Percentiles rank a stretch among this genome's conserved stretches.
phyloP scores from a whole-genome alignment of 164 flowering plant genomes.

The Aristolochia californica region DNA sequence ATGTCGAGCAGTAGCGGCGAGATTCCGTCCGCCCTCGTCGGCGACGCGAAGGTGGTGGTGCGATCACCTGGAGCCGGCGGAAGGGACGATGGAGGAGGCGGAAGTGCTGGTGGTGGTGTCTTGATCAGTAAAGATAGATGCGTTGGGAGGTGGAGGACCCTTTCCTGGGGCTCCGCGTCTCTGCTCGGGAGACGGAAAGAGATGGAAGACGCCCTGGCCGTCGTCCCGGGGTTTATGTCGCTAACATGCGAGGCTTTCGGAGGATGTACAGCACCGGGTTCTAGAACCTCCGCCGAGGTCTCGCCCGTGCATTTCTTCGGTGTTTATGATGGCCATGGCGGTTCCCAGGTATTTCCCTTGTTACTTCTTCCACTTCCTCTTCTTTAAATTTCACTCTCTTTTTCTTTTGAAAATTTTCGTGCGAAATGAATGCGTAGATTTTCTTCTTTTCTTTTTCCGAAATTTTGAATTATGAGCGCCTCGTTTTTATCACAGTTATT shows the following conservation, averaged over 20 bases:
- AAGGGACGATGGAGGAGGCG: not conserved
- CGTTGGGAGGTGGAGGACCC: conserved; percentile 34
- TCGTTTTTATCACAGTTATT: too few species aligned
- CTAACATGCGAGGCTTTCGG: conserved; percentile 41
- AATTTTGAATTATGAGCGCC: too few species aligned
- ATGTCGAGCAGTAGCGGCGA: conserved; percentile 30
- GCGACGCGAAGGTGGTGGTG: conserved; percentile 1
- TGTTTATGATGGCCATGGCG: conserved; percentile 85
- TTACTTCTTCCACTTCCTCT: not conserved
- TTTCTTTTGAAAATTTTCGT: not conserved
- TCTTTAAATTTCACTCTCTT: not conserved
- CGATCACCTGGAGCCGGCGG: not conserved
- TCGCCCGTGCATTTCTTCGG: conserved; percentile 66
- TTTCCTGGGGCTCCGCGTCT: conserved; percentile 47
- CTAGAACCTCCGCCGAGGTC: conserved; percentile 29
- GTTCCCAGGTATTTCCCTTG: conserved; percentile 43
- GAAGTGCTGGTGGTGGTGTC: conserved; percentile 5
- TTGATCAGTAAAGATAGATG: conserved; percentile 24
- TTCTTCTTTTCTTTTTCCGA: too few species aligned
- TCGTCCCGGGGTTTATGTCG: conserved; percentile 43
- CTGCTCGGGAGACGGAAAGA: conserved; percentile 55
- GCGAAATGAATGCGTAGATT: too few species aligned
- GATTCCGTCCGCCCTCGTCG: conserved; percentile 17
- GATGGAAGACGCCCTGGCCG: conserved; percentile 71
- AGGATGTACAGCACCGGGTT: conserved; percentile 52